phyloP scores from a whole-genome alignment of 164 flowering plant species.

The Liquidambar formosana region DNA sequence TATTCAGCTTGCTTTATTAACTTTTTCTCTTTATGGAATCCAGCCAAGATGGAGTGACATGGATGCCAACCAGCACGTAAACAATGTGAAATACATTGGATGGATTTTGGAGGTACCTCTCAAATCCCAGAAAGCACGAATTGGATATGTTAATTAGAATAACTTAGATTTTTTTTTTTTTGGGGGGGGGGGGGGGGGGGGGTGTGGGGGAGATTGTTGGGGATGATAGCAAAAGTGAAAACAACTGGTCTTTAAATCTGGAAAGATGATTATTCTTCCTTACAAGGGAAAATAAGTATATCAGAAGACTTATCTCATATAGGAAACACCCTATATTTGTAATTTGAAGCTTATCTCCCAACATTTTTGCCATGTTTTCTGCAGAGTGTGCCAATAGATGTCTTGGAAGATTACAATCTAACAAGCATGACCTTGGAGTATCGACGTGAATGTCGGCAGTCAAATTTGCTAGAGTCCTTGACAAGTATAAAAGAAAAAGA shows the following conservation, averaged over 20 bases:
- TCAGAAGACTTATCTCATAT: no score
- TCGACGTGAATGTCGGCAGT: slow-evolving; percentile 65
- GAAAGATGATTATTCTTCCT: no score
- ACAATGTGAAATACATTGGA: slow-evolving; percentile 86
- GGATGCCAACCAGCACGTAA: slow-evolving; percentile 84
- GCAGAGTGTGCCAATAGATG: slow-evolving; percentile 72
- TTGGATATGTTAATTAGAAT: no score
- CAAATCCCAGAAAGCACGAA: background rate
- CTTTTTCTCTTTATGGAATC: background rate
- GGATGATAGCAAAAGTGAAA: no score
- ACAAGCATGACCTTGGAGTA: slow-evolving; percentile 75
- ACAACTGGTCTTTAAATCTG: no score
- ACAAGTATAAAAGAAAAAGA: slow-evolving; percentile 37
- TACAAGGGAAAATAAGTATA: no score
- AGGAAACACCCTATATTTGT: no score
- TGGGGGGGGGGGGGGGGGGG: no score
- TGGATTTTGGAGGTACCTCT: slow-evolving; percentile 76
- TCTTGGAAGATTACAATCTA: slow-evolving; percentile 49
- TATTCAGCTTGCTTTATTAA: background rate
- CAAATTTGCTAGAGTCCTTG: slow-evolving; percentile 59
- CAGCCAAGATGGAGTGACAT: slow-evolving; percentile 91
- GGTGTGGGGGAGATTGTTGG: no score
- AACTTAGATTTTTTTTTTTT: background rate
- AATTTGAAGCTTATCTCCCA: background rate
- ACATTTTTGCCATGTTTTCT: background rate